Conservation (phyloP, 2,329 filamentous ascomycete genomes). For the Claviceps humidiphila region DNA sequence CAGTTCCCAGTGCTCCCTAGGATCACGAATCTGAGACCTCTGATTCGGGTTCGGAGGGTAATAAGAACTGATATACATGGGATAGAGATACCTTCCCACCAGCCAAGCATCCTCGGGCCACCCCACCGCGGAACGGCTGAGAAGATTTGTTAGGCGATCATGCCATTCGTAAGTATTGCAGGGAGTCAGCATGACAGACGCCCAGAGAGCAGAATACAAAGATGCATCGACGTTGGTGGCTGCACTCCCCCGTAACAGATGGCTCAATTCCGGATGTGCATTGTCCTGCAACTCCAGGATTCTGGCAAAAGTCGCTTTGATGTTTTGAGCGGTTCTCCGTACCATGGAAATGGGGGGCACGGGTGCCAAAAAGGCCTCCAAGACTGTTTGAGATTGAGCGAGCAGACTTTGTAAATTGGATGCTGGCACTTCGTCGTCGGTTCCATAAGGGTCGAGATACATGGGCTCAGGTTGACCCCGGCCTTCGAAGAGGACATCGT, state of each 20-base stretch:
- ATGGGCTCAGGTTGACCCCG: slow-evolving; percentile 39
- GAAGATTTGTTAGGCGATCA: slow-evolving; percentile 50
- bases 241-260: slow-evolving; percentile 22
- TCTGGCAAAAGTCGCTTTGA: slow-evolving; percentile 50
- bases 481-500: slow-evolving; percentile 29
- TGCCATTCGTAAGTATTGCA: slow-evolving; percentile 38
- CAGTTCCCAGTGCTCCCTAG: slow-evolving; percentile 17
- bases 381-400: slow-evolving; percentile 28
- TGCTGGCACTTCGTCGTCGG: slow-evolving; percentile 50
- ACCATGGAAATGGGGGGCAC: slow-evolving; percentile 55
- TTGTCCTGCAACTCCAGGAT: slow-evolving; percentile 16
- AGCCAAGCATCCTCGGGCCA: slow-evolving; percentile 56
- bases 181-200: slow-evolving; percentile 42
- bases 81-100: slow-evolving; percentile 50
- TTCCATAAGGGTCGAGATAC: slow-evolving; percentile 74
- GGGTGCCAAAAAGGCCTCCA: slow-evolving; percentile 44
- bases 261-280: slow-evolving; percentile 16
- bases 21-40: slow-evolving; percentile 9
- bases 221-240: slow-evolving; percentile 39
- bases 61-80: slow-evolving; percentile 40
- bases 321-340: slow-evolving; percentile 61
- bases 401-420: slow-evolving; percentile 46
- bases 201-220: slow-evolving; percentile 64
- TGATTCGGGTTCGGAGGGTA: slow-evolving; percentile 7
- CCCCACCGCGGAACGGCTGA: slow-evolving; percentile 27